These are phyloP conservation scores for Schizonepeta tenuifolia DNA, from an alignment of 257 asterid genomes.

Conservation along the genomic window DNA sequence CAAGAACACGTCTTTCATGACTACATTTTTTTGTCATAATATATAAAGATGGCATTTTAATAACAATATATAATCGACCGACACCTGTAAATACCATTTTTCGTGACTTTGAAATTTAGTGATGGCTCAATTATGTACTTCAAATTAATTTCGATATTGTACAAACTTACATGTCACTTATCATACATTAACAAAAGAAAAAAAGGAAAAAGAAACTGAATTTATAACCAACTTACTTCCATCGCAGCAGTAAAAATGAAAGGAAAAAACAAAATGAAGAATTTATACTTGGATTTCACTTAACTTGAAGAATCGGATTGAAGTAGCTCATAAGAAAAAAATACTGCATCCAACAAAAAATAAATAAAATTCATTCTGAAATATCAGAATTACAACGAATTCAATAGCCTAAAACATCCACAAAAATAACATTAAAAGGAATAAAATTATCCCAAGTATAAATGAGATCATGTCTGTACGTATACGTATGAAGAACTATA, in stretches of 20 bases:
- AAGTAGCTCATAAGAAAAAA: constrained; percentile 3
- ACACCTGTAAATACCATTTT: not conserved
- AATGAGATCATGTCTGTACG: not conserved
- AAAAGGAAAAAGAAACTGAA: no score
- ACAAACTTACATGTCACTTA: not conserved
- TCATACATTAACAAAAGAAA: not conserved
- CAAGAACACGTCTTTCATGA: no score
- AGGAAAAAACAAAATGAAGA: no score
- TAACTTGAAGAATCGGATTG: not conserved
- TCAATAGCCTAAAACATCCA: not conserved
- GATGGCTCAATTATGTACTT: not conserved
- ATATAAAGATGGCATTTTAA: not conserved
- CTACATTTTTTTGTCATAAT: no score
- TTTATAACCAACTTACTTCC: not conserved
- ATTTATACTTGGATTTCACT: not conserved
- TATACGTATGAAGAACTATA: not conserved
- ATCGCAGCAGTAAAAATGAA: not conserved
- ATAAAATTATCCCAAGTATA: not conserved
- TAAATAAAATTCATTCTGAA: not conserved
- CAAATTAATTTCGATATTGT: constrained; percentile 1
- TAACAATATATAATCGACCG: not conserved
- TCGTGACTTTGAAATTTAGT: not conserved
- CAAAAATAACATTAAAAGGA: not conserved
- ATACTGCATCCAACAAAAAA: not conserved
- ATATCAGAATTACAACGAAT: constrained; percentile 18